phyloP scores from a whole-genome alignment of 345 rosid species.

The Hibiscus syriacus region DNA sequence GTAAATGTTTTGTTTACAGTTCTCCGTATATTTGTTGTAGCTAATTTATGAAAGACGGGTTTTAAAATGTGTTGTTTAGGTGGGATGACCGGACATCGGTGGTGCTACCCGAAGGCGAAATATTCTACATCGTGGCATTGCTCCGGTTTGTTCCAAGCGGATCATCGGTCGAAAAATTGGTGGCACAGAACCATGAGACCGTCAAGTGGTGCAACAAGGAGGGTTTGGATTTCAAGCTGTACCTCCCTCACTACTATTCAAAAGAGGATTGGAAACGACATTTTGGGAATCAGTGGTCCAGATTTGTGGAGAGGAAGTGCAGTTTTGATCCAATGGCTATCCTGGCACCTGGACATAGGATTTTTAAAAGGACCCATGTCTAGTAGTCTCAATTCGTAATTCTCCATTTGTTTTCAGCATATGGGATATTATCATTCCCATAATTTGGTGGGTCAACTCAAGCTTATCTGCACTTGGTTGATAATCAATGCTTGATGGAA shows the following conservation, averaged over 20 bases:
- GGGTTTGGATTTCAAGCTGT: conserved; percentile 65
- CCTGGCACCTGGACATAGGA: conserved; percentile 88
- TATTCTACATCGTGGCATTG: too few species aligned
- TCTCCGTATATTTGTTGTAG: too few species aligned
- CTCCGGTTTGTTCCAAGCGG: conserved; percentile 47
- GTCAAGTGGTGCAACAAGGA: conserved; percentile 38
- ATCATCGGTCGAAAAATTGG: conserved; percentile 41
- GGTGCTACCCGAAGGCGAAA: too few species aligned
- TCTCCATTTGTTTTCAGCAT: not conserved
- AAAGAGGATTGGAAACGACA: conserved; percentile 75
- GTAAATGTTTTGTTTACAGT: too few species aligned
- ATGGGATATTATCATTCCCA: not conserved
- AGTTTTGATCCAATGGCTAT: conserved; percentile 73
- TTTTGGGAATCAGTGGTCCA: conserved; percentile 72
- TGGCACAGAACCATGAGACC: conserved; percentile 58
- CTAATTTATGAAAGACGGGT: not conserved
- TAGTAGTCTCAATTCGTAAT: not conserved
- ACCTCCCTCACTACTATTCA: conserved; percentile 79
- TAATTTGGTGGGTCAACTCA: conserved; percentile 2
- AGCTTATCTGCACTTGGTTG: not conserved
- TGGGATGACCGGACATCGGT: too few species aligned
- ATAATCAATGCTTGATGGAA: not conserved
- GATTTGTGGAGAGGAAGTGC: conserved; percentile 55
- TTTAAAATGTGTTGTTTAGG: conserved; percentile 20
- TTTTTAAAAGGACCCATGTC: conserved; percentile 42